Base-by-base conservation (phyloP, 345 rosid species). In the Eucalyptus decipiens region DNA sequence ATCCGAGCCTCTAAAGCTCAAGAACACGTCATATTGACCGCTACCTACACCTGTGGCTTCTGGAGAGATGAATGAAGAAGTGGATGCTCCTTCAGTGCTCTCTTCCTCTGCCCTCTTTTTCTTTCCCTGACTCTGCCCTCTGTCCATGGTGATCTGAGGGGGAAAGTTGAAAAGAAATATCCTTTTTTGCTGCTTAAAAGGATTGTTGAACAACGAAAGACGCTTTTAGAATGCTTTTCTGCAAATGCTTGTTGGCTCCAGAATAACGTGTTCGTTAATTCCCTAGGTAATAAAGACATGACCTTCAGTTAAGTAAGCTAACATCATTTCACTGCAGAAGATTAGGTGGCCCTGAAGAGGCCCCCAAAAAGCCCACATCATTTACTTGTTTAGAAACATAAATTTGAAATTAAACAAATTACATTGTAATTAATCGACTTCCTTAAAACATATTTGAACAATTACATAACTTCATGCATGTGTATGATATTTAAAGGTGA, bases 41-140 rank as follows among this genome's bases (percentile, higher is more conserved):
- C 9, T 30, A 15, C 76, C 3, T 4, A 4, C 19, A 14, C 7
- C 37, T n/a, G 11, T 7, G 5, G 37, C 18, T n/a, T 6, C 2
- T 4, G 19, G 5, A 65, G 72, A n/a, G 10, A 1, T 7, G 37
- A 7, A 9, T 6, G 37, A 65, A 51, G 54, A 51, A 65, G 76
- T 6, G 17, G 72, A 65, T 65, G 76, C 37, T 65, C 76, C 76
- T 4, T 65, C 24, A 17, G 23, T 69, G 24, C 42, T 32, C 42
- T 69, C 24, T 32, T n/a, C 34, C 40, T 69, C 1, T 7, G 19
- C 37, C 8, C 19, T 15, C 37, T 69, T 16, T 69, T 0, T 15
- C 10, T n/a, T 7, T 69, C 19, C 9, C 3, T n/a, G 5, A 65
- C 37, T 28, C 4, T 26, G 69, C 16, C 32, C n/a, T 11, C 4